Evolutionary conservation across 176 grass and related monocot genomes (phyloP).

Genomic region (Eremochloa ophiuroides): DNA sequence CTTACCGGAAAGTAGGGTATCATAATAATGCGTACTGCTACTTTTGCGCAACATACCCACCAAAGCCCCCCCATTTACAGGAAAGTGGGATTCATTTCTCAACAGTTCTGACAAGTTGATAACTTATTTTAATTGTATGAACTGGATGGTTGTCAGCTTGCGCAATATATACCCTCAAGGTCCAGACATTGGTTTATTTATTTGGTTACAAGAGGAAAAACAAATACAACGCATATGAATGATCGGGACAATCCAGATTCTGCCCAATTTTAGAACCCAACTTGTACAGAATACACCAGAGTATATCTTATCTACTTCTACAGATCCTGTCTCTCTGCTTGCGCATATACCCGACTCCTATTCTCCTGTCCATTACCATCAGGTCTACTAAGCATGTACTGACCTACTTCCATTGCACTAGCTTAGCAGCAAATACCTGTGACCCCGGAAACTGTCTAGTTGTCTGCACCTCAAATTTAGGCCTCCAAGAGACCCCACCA

Average conservation of each 20-base stretch:
- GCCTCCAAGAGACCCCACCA: constrained; percentile 11
- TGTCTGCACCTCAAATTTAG: neutral
- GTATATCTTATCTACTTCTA: constrained; percentile 33
- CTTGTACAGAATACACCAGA: constrained; percentile 4
- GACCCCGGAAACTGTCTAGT: neutral
- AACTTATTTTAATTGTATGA: neutral
- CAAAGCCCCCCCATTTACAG: too few relatives aligned
- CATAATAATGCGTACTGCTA: neutral
- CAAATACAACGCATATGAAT: neutral
- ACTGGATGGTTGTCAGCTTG: constrained; percentile 10
- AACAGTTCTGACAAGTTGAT: neutral
- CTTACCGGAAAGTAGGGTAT: neutral
- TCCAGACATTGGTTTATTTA: constrained; percentile 15
- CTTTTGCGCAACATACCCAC: too few relatives aligned
- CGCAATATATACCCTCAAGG: neutral
- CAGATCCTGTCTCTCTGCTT: constrained; percentile 14
- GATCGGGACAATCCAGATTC: neutral
- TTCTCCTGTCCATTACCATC: neutral
- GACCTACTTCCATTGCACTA: constrained; percentile 15
- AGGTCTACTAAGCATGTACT: constrained; percentile 24
- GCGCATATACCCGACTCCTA: neutral
- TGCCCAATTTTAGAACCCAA: neutral
- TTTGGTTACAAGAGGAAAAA: constrained; percentile 8
- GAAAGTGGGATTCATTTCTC: neutral
- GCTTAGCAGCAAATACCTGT: neutral